phyloP scores from a whole-genome alignment of 2,329 filamentous ascomycete species.

The Dothideomycetes sp. region DNA sequence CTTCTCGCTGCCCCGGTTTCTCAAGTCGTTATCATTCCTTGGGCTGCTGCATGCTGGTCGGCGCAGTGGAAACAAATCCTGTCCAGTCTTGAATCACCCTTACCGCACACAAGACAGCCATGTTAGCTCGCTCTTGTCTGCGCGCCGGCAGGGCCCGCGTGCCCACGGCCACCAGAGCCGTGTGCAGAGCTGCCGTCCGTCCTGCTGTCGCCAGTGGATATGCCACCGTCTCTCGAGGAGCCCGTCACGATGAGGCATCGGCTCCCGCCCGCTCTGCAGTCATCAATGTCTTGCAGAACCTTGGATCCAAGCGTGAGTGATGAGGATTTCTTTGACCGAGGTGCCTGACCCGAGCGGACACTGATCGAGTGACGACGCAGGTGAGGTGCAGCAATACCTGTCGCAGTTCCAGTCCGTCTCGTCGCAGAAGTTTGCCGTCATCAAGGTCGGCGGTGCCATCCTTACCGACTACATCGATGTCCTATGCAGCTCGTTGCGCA shows the following conservation, averaged over 20 bases:
- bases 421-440: constrained; percentile 93
- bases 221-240: constrained; percentile 22
- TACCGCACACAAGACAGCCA: constrained; percentile 1
- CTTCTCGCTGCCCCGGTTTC: too few relatives aligned
- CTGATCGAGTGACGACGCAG: background rate
- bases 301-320: constrained; percentile 73
- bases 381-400: constrained; percentile 85
- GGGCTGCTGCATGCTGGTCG: constrained; percentile 12
- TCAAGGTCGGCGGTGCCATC: constrained; percentile 96
- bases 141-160: constrained; percentile 9
- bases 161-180: background rate
- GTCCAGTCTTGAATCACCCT: background rate
- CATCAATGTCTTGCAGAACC: constrained; percentile 85
- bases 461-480: constrained; percentile 90
- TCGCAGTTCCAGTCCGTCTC: constrained; percentile 95
- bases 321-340: too few relatives aligned
- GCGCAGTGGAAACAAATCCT: too few relatives aligned
- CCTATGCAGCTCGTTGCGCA: constrained; percentile 77
- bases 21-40: too few relatives aligned
- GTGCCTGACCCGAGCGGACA: background rate
- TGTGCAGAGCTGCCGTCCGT: constrained; percentile 8
- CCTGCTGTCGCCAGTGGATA: constrained; percentile 15
- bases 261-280: constrained; percentile 70
- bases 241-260: constrained; percentile 42
- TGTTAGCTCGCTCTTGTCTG: constrained; percentile 12